Evolutionary conservation across 495 filamentous ascomycete genomes (phyloP), one percentile per base, ranked within the genome.

Genomic region (Endocarpon pusillum): DNA sequence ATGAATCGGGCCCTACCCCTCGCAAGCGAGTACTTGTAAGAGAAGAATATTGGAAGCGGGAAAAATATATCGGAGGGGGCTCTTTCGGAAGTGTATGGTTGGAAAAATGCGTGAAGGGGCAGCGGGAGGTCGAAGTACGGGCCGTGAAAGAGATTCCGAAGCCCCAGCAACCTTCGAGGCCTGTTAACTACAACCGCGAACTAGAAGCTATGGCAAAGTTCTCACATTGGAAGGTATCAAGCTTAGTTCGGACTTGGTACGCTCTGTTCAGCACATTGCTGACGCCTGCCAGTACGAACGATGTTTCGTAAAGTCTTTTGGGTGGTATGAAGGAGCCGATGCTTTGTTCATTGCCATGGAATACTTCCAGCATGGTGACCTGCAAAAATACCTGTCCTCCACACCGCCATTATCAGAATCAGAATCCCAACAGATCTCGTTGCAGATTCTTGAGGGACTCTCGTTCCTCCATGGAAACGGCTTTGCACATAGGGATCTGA

Each of bases 401-500:
- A 21, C 15, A 19, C 41, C 31, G 3, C 43, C 42, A 17, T 21
- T 64, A 1, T 47, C 54, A 15, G 63, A 65, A 34, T 7, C 12
- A 10, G 52, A 67, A 18, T 58, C 42, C 5, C 37, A 51, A 25
- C 32, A 48, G 3, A 57, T 67, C 11, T 34, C 47, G 1, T 42
- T 33, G 3, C 64, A 70, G 37, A 28, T 69, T 3, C 41, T 67
- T 1, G 57, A 62, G 28, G 64, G 54, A 1, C 41, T 69, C 7
- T 21, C 33, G 3, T 45, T 58, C 20, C 64, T 70, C 59, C 66
- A 69, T 41, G 33, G 46, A n/a, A 52, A 64, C 25, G 44, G 43
- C 0, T 69, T 60, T 42, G 50, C 53, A 7, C 66, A 70, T 35
- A 39, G 65, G 10, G 66, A 69, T 41, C 27, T 68, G 3, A 70